phyloP scores from a whole-genome alignment of 2,329 filamentous ascomycete genomes.

The Cladophialophora carrionii region DNA sequence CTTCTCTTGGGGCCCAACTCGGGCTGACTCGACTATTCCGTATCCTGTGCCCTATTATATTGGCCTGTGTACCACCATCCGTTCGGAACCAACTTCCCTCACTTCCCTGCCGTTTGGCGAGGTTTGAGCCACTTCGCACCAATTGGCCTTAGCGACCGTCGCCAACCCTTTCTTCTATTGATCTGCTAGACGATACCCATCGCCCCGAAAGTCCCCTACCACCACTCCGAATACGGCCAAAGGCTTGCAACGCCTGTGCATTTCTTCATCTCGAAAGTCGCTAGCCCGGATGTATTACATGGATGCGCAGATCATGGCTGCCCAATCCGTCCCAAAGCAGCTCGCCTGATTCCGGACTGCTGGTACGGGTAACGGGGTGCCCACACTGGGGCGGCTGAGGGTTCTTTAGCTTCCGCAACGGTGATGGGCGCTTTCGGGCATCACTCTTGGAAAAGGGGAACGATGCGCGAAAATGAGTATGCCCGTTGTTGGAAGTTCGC shows the following conservation, averaged over 20 bases:
- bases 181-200: constrained; percentile 6
- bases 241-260: neutral
- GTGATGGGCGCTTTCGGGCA: constrained; percentile 16
- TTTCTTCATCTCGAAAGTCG: constrained; percentile 12
- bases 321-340: constrained; percentile 22
- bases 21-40: constrained; percentile 21
- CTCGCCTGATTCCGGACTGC: constrained; percentile 4
- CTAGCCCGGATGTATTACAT: neutral
- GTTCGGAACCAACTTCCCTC: constrained; percentile 15
- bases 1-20: constrained; percentile 3
- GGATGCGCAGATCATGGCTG: constrained; percentile 21
- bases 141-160: constrained; percentile 16
- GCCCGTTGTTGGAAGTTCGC: neutral
- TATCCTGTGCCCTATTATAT: constrained; percentile 22
- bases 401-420: constrained; percentile 2
- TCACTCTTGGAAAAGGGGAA: constrained; percentile 17
- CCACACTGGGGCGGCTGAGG: constrained; percentile 5
- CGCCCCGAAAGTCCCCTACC: constrained; percentile 7
- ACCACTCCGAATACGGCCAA: constrained; percentile 4
- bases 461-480: neutral
- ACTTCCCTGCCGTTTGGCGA: constrained; percentile 14
- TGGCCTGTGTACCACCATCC: constrained; percentile 24
- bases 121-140: constrained; percentile 30
- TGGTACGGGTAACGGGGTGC: neutral
- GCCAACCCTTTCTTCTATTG: constrained; percentile 16